Conservation (phyloP, 768 basidiomycete species). For the Trametes gibbosa region DNA sequence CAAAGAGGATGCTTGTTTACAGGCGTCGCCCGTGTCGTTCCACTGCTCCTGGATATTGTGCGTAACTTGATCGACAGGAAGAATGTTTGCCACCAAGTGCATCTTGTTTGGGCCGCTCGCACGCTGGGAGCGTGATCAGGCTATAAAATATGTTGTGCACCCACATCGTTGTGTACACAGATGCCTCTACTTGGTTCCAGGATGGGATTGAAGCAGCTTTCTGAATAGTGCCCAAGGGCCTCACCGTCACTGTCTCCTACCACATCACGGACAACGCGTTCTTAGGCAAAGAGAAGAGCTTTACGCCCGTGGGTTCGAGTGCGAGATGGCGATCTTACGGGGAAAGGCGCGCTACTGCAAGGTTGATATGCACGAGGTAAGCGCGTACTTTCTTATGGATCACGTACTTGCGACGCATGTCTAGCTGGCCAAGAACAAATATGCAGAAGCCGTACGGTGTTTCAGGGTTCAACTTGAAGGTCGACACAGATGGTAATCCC, state of each 20-base stretch:
- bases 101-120: constrained; percentile 26
- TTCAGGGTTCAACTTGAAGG: too few species aligned
- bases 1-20: constrained; percentile 3
- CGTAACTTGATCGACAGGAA: constrained; percentile 14
- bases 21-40: constrained; percentile 15
- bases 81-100: constrained; percentile 21
- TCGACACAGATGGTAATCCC: too few species aligned
- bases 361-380: constrained; percentile 32
- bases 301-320: constrained; percentile 24
- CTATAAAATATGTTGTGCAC: too few species aligned
- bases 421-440: too few species aligned
- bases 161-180: too few species aligned
- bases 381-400: too few species aligned
- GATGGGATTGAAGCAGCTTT: constrained; percentile 10
- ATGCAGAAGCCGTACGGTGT: too few species aligned
- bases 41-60: constrained; percentile 29
- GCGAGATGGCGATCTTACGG: constrained; percentile 30
- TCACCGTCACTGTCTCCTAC: neutral
- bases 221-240: constrained; percentile 11
- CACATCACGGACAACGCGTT: constrained; percentile 18
- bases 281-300: constrained; percentile 7
- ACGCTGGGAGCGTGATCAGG: constrained; percentile 16
- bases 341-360: constrained; percentile 29
- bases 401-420: too few species aligned
- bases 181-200: constrained; percentile 24